Base-by-base conservation (phyloP, 768 basidiomycete genomes). In the Lactifluus echinatus region DNA sequence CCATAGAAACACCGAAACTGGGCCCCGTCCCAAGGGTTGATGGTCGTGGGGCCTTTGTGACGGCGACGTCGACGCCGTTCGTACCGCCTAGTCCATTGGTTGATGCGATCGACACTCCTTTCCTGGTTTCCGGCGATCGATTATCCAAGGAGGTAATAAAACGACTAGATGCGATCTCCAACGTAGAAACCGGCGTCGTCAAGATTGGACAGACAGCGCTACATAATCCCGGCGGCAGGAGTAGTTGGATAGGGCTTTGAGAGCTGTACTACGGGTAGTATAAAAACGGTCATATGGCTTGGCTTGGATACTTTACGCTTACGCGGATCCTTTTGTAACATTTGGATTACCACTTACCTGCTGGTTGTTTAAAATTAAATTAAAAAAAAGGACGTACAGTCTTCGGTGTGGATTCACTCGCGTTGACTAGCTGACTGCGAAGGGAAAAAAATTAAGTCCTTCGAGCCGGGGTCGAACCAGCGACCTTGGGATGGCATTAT, bases 171-270 rank as follows among this genome's bases (percentile, higher is more conserved):
- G 53, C 59, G 49, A 43, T 44, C 55, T 33, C 55, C 63, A 59
- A 72, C 68, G 51, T 59, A 15, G 65, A 66, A 6, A 66, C 76
- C 68, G 70, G 76, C 4, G 63, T 81, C 29, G 79, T 98, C 48
- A 97, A 98, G 71, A 94, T 99, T 67, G 92, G 94, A 4, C 93
- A 97, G 72, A 94, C 93, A 31, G 81, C 82, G 62, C 70, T 99
- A 67, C 95, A 96, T 66, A 99, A 98, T 71, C 83, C 93, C 0
- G 81, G 82, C 1, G 95, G 95, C 3, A 77, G 88, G 46, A 89
- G 90, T 65, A 93, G 90, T 66, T 98, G 89, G 90, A 93, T 96
- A 56, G 95, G 95, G 19, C 72, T 94, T 40, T 86, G 70, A 70
- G 28, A 8, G 29, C 12, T 19, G 11, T 19, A 10, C 8, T 19